Percentiles rank a stretch among this genome's conserved stretches.
These are phyloP conservation scores for Hypoxylon rubiginosum DNA, from an alignment of 2,329 filamentous ascomycete species.

Conservation along the genomic window DNA sequence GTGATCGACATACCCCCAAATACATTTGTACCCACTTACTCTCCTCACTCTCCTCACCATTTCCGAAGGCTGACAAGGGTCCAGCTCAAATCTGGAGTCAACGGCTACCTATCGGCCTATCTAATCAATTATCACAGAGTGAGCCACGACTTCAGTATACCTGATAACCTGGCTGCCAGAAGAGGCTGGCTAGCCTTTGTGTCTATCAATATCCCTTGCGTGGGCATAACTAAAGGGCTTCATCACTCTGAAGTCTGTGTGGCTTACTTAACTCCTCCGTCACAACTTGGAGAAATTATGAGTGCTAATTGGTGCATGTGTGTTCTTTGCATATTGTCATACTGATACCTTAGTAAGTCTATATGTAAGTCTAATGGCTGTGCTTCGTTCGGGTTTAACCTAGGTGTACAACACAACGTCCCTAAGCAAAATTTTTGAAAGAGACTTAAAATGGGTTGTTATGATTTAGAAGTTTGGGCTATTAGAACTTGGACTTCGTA, in stretches of 20 bases:
- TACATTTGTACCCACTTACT: constrained; percentile 32
- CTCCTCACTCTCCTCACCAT: constrained; percentile 24
- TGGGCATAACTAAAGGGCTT: not conserved
- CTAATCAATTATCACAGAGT: constrained; percentile 24
- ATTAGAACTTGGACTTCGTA: not conserved
- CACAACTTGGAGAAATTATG: no score
- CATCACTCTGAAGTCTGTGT: no score
- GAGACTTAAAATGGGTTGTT: not conserved
- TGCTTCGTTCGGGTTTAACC: not conserved
- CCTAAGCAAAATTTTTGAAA: not conserved
- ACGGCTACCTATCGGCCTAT: constrained; percentile 22
- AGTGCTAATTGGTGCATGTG: no score
- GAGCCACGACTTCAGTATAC: not conserved
- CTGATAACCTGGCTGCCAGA: not conserved
- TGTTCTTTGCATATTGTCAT: not conserved
- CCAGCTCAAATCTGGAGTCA: constrained; percentile 12
- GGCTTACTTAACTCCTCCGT: no score
- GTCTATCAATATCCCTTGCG: not conserved
- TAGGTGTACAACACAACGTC: not conserved
- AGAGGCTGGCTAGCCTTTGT: not conserved
- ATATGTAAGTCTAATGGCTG: not conserved
- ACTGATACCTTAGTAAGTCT: not conserved
- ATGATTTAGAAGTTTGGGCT: not conserved
- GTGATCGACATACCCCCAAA: constrained; percentile 28
- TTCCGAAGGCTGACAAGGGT: constrained; percentile 27